A percentile compares a stretch with the other conserved stretches of the same genome.
These are phyloP conservation scores for Ulota crispa DNA, from an alignment of 225 moss, liverwort and hornwort species.

Conservation along the genomic window DNA sequence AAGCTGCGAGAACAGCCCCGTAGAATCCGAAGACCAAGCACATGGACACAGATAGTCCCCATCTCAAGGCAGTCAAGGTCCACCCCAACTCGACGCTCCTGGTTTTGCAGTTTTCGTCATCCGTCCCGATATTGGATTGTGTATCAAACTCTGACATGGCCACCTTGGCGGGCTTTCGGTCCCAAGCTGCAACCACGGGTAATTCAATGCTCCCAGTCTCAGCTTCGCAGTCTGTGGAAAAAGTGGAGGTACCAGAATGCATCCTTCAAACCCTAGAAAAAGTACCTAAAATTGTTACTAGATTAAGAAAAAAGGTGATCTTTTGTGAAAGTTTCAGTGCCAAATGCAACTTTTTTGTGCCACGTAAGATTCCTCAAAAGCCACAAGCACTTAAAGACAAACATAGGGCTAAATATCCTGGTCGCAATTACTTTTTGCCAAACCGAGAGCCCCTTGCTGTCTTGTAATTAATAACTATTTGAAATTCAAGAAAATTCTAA, in stretches of 20 bases:
- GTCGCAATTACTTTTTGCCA: background rate
- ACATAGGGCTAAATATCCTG: too few species aligned
- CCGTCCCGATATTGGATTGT: background rate
- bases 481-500: background rate
- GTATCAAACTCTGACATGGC: slow-evolving; percentile 29
- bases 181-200: slow-evolving; percentile 47
- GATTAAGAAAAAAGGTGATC: background rate
- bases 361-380: background rate
- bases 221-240: slow-evolving; percentile 23
- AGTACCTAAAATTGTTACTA: slow-evolving; percentile 10
- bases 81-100: slow-evolving; percentile 27
- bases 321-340: background rate
- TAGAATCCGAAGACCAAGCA: slow-evolving; percentile 45
- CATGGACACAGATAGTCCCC: slow-evolving; percentile 33
- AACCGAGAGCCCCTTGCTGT: background rate
- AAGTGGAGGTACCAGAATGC: slow-evolving; percentile 18
- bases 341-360: background rate
- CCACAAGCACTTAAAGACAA: background rate
- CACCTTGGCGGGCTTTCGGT: slow-evolving; percentile 33
- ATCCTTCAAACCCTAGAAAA: slow-evolving; percentile 15
- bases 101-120: slow-evolving; percentile 32
- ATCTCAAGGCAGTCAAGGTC: slow-evolving; percentile 21
- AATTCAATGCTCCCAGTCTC: slow-evolving; percentile 33
- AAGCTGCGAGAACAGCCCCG: slow-evolving; percentile 35
- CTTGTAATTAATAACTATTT: background rate